Evolutionary conservation across 495 filamentous ascomycete species (phyloP).

Genomic region (Elasticomyces elasticus): DNA sequence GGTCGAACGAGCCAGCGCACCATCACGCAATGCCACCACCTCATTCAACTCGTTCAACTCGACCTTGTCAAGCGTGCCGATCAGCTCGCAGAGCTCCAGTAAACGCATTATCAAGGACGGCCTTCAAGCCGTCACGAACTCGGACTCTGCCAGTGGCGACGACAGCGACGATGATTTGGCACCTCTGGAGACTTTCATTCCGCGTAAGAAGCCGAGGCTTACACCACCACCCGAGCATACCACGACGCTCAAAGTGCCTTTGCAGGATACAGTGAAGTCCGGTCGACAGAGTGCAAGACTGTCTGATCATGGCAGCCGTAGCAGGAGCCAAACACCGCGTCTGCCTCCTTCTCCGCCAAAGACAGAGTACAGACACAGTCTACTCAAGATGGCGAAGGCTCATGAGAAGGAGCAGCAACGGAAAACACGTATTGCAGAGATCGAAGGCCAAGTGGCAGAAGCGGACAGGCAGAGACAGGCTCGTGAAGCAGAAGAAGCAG

Average conservation of each 20-base stretch:
- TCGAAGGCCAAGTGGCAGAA: slow-evolving; percentile 4
- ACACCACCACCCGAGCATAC: slow-evolving; percentile 5
- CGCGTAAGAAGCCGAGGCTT: slow-evolving; percentile 14
- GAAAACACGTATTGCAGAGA: slow-evolving; percentile 6
- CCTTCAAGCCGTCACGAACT: slow-evolving; percentile 19
- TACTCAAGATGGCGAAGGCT: slow-evolving; percentile 14
- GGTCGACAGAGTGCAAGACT: slow-evolving; percentile 8
- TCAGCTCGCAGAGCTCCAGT: slow-evolving; percentile 20
- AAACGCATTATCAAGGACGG: slow-evolving; percentile 9
- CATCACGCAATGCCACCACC: not conserved
- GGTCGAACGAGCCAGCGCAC: not conserved
- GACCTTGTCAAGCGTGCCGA: slow-evolving; percentile 12
- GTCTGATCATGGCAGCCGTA: slow-evolving; percentile 3
- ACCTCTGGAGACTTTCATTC: slow-evolving; percentile 8
- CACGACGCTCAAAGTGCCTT: not conserved
- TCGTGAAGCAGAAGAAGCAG: not conserved
- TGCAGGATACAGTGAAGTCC: not conserved
- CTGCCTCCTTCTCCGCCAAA: not conserved
- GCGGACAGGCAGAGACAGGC: not conserved
- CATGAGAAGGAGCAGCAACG: slow-evolving; percentile 6
- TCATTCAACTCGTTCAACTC: slow-evolving; percentile 16
- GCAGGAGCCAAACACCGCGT: not conserved
- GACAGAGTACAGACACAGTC: slow-evolving; percentile 16
- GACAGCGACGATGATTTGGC: slow-evolving; percentile 13
- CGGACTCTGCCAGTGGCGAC: slow-evolving; percentile 17